Conservation (phyloP, 495 filamentous ascomycete genomes). For the Cryomyces antarcticus region DNA sequence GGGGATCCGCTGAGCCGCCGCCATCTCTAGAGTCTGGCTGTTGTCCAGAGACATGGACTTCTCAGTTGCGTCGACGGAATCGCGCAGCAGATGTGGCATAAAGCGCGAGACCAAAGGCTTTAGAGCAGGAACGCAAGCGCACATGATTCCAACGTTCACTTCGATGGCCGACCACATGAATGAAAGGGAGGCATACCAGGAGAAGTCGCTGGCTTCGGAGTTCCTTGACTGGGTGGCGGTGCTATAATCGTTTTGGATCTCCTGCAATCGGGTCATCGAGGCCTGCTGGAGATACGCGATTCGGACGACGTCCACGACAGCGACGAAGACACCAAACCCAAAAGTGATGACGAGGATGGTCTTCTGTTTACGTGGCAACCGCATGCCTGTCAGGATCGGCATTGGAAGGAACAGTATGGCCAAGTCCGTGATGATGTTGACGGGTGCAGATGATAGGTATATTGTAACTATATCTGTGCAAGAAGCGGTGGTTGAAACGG, state of each 20-base stretch:
- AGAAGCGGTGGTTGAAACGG: conserved; percentile 20
- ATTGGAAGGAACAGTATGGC: conserved; percentile 70
- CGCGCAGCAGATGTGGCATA: conserved; percentile 48
- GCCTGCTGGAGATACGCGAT: conserved; percentile 80
- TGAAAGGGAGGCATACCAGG: conserved; percentile 59
- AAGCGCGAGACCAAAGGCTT: conserved; percentile 67
- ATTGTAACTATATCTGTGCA: conserved; percentile 64
- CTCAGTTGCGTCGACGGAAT: conserved; percentile 14
- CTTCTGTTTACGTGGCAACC: conserved; percentile 66
- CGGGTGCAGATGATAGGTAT: conserved; percentile 64
- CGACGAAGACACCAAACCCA: conserved; percentile 62
- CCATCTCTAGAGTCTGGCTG: conserved; percentile 3
- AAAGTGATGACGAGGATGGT: conserved; percentile 67
- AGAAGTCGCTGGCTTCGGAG: conserved; percentile 26
- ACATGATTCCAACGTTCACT: conserved; percentile 75
- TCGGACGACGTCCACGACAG: conserved; percentile 69
- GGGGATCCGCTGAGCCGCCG: conserved; percentile 5
- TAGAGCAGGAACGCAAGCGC: conserved; percentile 69
- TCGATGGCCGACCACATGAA: conserved; percentile 91
- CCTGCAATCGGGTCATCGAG: conserved; percentile 18
- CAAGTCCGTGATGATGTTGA: conserved; percentile 73
- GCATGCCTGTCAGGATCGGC: conserved; percentile 71
- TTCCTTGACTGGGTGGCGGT: conserved; percentile 17
- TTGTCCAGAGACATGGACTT: conserved; percentile 5
- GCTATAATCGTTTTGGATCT: conserved; percentile 3